These are phyloP conservation scores for Vitis riparia DNA, from an alignment of 164 flowering plant genomes.

Conservation along the genomic window DNA sequence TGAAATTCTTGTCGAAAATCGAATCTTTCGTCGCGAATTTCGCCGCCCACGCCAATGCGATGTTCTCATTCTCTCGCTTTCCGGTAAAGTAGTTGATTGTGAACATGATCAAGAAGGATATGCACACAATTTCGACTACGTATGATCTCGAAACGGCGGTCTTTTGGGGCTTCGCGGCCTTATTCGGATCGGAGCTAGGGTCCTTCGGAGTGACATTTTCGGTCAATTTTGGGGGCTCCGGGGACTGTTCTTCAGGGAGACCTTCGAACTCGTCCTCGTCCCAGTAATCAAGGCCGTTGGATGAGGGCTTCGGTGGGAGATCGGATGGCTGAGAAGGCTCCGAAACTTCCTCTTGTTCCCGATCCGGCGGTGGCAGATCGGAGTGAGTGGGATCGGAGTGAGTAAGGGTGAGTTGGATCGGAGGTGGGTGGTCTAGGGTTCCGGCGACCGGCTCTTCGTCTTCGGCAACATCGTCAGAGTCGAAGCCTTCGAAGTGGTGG, in stretches of 20 bases:
- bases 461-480: conserved; percentile 48
- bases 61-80: conserved; percentile 82
- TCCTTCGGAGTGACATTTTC: conserved; percentile 20
- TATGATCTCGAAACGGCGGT: conserved; percentile 19
- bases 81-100: conserved; percentile 80
- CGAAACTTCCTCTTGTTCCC: conserved; percentile 5
- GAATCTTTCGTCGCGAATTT: conserved; percentile 76
- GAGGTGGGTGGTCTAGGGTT: conserved; percentile 9
- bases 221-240: conserved; percentile 12
- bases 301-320: conserved; percentile 29
- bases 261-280: conserved; percentile 99
- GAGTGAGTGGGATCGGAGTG: conserved; percentile 41
- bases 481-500: conserved; percentile 86
- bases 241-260: conserved; percentile 38
- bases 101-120: conserved; percentile 64
- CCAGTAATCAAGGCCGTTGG: conserved; percentile 75
- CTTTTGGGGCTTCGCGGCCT: conserved; percentile 4
- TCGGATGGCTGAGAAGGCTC: conserved; percentile 26
- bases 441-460: conserved; percentile 32
- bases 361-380: conserved; percentile 32
- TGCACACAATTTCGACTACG: conserved; percentile 64
- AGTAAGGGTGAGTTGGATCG: conserved; percentile 33
- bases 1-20: conserved; percentile 90
- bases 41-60: conserved; percentile 90
- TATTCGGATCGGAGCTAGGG: conserved; percentile 16